Conservation (phyloP, 2,329 filamentous ascomycete genomes). For the Penicillium sp. region DNA sequence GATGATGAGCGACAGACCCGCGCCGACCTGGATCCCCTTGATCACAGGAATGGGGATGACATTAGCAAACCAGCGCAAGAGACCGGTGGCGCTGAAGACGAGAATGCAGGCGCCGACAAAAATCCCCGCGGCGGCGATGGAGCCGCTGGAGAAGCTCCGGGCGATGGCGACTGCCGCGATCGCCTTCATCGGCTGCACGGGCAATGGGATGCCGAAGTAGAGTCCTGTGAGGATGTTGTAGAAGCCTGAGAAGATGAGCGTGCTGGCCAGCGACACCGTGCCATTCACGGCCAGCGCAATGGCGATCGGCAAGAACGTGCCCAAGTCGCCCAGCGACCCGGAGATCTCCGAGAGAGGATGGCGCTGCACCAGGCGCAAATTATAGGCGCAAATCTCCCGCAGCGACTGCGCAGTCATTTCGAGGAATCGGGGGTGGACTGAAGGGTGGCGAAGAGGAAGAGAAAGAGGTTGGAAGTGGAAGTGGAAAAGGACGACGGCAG, state of each 20-base stretch:
- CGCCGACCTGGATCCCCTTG: slow-evolving; percentile 92
- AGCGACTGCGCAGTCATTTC: slow-evolving; percentile 28
- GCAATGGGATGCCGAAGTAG: slow-evolving; percentile 81
- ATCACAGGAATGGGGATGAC: slow-evolving; percentile 81
- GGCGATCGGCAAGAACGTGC: slow-evolving; percentile 84
- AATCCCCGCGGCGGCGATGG: slow-evolving; percentile 79
- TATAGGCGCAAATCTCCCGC: slow-evolving; percentile 43
- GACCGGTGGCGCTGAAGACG: slow-evolving; percentile 72
- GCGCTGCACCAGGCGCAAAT: slow-evolving; percentile 54
- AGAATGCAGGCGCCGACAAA: slow-evolving; percentile 73
- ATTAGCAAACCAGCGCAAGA: slow-evolving; percentile 70
- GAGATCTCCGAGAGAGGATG: slow-evolving; percentile 74
- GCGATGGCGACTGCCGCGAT: slow-evolving; percentile 88
- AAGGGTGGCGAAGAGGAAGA: not conserved
- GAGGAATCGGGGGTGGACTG: not conserved
- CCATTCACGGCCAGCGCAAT: slow-evolving; percentile 75
- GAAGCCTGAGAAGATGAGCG: slow-evolving; percentile 81
- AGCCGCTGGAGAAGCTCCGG: slow-evolving; percentile 60
- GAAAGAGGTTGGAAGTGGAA: not conserved
- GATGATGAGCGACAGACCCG: slow-evolving; percentile 77
- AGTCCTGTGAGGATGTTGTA: slow-evolving; percentile 82
- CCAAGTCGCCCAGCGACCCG: slow-evolving; percentile 82
- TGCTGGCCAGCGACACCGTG: slow-evolving; percentile 77
- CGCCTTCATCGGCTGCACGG: slow-evolving; percentile 87
- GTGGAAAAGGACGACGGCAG: no score